Conservation (phyloP, 2,329 filamentous ascomycete species). For the Fusarium tjaetaba region DNA sequence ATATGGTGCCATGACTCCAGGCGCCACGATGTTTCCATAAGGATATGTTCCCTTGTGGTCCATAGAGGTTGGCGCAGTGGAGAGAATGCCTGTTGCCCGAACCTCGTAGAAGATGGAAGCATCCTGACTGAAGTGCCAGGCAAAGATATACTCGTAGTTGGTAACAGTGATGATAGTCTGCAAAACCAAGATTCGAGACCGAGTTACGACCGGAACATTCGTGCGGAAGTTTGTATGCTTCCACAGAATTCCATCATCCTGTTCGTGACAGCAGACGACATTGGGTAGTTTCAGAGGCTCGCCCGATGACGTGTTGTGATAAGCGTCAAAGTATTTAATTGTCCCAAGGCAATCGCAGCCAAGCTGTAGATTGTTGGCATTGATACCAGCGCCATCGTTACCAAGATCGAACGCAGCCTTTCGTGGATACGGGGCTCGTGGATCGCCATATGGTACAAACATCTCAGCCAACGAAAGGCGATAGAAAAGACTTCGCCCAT, state of each 20-base stretch:
- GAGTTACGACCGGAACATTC: slow-evolving; percentile 62
- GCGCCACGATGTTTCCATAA: slow-evolving; percentile 70
- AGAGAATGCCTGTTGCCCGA: slow-evolving; percentile 56
- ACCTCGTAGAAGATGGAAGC: slow-evolving; percentile 53
- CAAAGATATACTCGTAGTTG: slow-evolving; percentile 68
- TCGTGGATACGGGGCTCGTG: slow-evolving; percentile 62
- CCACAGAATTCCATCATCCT: slow-evolving; percentile 65
- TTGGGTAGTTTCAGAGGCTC: slow-evolving; percentile 48
- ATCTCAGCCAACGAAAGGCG: slow-evolving; percentile 73
- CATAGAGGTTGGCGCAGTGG: slow-evolving; percentile 58
- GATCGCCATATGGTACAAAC: slow-evolving; percentile 71
- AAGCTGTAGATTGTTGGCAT: slow-evolving; percentile 72
- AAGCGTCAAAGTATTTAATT: slow-evolving; percentile 57
- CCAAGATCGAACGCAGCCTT: slow-evolving; percentile 78
- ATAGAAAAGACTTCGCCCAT: slow-evolving; percentile 71
- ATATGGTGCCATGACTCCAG: slow-evolving; percentile 71
- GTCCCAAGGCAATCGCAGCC: slow-evolving; percentile 68
- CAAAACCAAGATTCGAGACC: slow-evolving; percentile 66
- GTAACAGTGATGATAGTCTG: slow-evolving; percentile 71
- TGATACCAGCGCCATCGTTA: slow-evolving; percentile 71
- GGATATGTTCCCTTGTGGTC: slow-evolving; percentile 60
- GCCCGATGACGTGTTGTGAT: slow-evolving; percentile 46
- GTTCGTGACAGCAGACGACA: slow-evolving; percentile 50
- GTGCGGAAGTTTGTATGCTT: slow-evolving; percentile 71
- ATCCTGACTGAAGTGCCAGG: slow-evolving; percentile 62